Base-by-base conservation (phyloP, 441 rosid genomes). In the Heliophila coronopifolia region DNA sequence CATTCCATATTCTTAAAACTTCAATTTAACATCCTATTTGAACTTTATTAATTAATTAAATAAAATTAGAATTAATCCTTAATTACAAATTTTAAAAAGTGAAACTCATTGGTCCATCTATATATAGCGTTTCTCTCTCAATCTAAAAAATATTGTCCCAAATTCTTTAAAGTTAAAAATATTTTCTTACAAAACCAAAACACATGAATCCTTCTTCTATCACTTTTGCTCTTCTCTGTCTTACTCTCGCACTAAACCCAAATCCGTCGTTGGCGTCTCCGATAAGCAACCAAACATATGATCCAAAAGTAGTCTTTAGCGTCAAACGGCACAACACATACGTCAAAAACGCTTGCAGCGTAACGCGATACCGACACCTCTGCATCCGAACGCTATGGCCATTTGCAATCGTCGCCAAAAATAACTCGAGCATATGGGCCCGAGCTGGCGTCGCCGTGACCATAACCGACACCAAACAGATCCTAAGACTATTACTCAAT, bases 371-470 rank as follows among this genome's bases (percentile, higher is more conserved):
- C 58, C 80, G 53, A 7, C 47, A 70, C 24, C 63, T 91, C 4
- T 86, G 98, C 50, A 32, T 84, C 51, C 65, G 17, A 32, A 71
- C 93, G 3, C 73, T 91, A 1, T 43, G 81, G 2, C 70, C 85
- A 8, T 87, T 82, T 63, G 78, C 96, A 4, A 50, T 38, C 24
- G 17, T 27, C 0, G 95, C 96, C 11, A 73, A 61, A 61, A 74
- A 50, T 34, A 87, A 78, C 58, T 85, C 88, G 0, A 77, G 79
- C 74, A 75, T n/a, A 63, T 91, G 96, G 96, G 86, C 98, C 1
- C 70, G 95, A 13, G 96, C 83, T 0, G 89, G 86, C 13, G 91
- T 87, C 9, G 79, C 96, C 3, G 95, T 84, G 8, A 71, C 88
- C 0, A 41, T 83, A 38, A 42, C 66, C 0, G 85, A 83, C 69